These are phyloP conservation scores for Cenchrus purpureus DNA, from an alignment of 176 grass and related monocot species.

Conservation along the genomic window DNA sequence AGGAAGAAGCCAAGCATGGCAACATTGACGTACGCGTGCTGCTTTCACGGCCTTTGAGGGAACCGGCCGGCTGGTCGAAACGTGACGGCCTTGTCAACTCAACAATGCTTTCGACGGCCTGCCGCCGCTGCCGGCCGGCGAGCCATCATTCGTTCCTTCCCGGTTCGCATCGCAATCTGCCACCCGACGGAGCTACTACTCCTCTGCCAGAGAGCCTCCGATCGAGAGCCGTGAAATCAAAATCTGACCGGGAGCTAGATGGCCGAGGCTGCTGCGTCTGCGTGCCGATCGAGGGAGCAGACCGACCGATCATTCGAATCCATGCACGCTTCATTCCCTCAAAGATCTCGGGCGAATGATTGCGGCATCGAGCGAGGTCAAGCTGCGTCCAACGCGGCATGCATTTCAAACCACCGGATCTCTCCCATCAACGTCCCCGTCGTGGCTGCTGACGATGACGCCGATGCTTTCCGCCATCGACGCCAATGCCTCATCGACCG, in stretches of 20 bases:
- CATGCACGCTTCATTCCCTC: background rate
- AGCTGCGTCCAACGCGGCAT: background rate
- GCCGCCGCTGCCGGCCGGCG: background rate
- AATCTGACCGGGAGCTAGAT: background rate
- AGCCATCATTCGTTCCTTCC: constrained; percentile 19
- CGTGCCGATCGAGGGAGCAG: background rate
- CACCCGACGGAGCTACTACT: background rate
- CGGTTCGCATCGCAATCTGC: constrained; percentile 19
- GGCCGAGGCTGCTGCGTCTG: background rate
- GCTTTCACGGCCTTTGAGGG: constrained; percentile 35
- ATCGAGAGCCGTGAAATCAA: background rate
- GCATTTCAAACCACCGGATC: background rate
- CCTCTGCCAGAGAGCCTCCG: background rate
- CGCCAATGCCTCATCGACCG: background rate
- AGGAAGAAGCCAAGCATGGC: background rate
- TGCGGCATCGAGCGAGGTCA: background rate
- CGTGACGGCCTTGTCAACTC: background rate
- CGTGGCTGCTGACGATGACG: background rate
- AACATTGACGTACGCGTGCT: background rate
- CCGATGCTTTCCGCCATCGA: constrained; percentile 13
- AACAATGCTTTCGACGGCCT: background rate
- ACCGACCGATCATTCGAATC: constrained; percentile 32
- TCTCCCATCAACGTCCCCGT: background rate
- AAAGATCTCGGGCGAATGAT: constrained; percentile 33
- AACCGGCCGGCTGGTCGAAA: background rate